phyloP scores from a whole-genome alignment of 148 eudicot species.

The Camellia lanceoleosa region DNA sequence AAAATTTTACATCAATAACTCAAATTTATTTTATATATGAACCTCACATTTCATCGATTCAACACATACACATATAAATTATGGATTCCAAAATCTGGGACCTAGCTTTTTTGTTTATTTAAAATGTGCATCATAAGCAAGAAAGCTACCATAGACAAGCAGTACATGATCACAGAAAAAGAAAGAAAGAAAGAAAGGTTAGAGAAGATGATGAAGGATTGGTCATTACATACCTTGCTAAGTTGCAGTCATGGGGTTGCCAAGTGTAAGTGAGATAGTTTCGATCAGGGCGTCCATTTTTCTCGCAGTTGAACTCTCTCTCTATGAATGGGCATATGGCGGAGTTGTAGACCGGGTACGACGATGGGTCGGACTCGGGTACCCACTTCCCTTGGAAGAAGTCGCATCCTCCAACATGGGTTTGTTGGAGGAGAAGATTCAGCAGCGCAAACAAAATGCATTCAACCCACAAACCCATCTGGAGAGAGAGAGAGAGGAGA shows the following conservation, averaged over 20 bases:
- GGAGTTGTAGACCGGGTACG: slow-evolving; percentile 39
- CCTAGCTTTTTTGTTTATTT: no score
- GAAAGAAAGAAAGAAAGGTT: not conserved
- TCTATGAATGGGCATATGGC: slow-evolving; percentile 46
- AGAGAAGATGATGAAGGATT: not conserved
- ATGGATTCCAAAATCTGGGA: no score
- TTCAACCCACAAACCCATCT: slow-evolving; percentile 12
- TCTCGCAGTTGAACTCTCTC: slow-evolving; percentile 46
- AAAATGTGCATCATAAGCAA: not conserved
- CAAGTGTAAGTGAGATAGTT: slow-evolving; percentile 46
- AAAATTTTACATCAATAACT: no score
- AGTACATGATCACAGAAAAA: not conserved
- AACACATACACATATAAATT: no score
- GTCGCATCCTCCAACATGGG: slow-evolving; percentile 29
- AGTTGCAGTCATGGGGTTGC: slow-evolving; percentile 46
- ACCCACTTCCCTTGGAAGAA: slow-evolving; percentile 60
- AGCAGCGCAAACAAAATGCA: slow-evolving; percentile 11
- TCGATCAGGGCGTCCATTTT: slow-evolving; percentile 49
- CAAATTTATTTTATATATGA: no score
- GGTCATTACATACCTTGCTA: slow-evolving; percentile 39
- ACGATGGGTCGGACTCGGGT: slow-evolving; percentile 36
- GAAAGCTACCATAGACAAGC: not conserved
- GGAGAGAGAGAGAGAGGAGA: not conserved
- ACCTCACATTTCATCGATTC: no score
- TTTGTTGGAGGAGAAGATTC: not conserved